Base-by-base conservation (phyloP, 2,329 filamentous ascomycete genomes). In the Calonectria pseudoreteaudii region DNA sequence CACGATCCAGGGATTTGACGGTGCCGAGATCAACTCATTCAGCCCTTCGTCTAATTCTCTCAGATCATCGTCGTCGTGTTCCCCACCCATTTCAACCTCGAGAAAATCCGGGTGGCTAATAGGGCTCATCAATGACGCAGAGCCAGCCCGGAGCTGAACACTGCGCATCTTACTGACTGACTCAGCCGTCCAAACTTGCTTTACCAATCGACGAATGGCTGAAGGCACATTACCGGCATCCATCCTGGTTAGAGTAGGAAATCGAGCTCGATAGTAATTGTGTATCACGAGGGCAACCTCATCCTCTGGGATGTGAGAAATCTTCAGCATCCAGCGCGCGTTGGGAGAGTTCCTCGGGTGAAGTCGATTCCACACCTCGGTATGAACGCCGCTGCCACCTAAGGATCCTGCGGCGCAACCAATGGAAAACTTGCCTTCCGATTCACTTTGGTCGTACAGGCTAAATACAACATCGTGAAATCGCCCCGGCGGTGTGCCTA, bases 391-490 rank as follows among this genome's bases (percentile, higher is more conserved):
- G 68, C 77, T 74, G 2, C 65, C 77, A 6, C 77, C 78, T 26
- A 77, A 80, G 16, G 31, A 78, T 23, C 14, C 49, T 18, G 28
- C 73, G 58, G 13, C 65, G 7, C 7, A 31, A 18, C 30, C 36
- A 2, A 49, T 3, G 26, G 38, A 28, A 4, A 49, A 53, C 11
- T 9, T 20, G 5, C 36, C 47, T 2, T 70, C 20, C 3, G 71
- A 20, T 0, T 65, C 75, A 34, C 74, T 75, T 36, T 53, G 56
- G 23, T 80, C 71, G 2, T 65, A 44, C 0, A 83, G 53, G 5
- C 64, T 62, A 18, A 79, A 76, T 7, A 80, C 23, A 10, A 69
- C 64, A 50, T 80, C 76, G 23, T 80, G 77, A 7, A 34, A 4
- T 2, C 28, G 31, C 14, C 28, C n/a, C 0, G 47, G 20, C 0